These are phyloP conservation scores for Trypanosoma lewisi DNA, from an alignment of 208 protist species.

Conservation along the genomic window DNA sequence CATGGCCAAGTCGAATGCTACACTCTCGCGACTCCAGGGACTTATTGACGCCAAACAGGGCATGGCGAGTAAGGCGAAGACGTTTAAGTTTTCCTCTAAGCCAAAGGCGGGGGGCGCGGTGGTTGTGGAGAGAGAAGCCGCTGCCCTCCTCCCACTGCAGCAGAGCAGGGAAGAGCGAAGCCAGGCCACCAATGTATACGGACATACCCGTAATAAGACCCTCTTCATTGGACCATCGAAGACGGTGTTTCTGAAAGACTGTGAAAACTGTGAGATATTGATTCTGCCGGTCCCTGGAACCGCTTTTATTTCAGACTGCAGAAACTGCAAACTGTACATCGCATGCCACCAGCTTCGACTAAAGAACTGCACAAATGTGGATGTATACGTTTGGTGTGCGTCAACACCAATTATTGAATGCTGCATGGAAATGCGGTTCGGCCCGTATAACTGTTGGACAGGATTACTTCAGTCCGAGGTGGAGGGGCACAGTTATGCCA, in stretches of 20 bases:
- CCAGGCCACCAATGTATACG: constrained; percentile 30
- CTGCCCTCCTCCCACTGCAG: constrained; percentile 2
- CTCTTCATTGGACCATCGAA: constrained; percentile 48
- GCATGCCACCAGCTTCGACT: constrained; percentile 85
- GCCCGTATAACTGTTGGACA: constrained; percentile 73
- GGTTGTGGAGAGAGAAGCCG: background rate
- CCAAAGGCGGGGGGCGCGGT: constrained; percentile 21
- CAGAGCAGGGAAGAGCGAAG: background rate
- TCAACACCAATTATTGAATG: constrained; percentile 84
- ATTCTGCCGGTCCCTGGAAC: constrained; percentile 72
- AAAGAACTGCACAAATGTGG: constrained; percentile 60
- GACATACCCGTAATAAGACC: constrained; percentile 21
- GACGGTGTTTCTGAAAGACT: constrained; percentile 57
- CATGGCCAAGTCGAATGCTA: constrained; percentile 70
- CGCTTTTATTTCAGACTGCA: constrained; percentile 72
- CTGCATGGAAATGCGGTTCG: constrained; percentile 67
- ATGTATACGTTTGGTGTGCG: constrained; percentile 81
- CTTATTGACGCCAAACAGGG: constrained; percentile 34
- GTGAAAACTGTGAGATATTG: constrained; percentile 52
- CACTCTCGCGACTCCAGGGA: constrained; percentile 62
- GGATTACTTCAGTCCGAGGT: constrained; percentile 49
- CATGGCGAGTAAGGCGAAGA: constrained; percentile 13
- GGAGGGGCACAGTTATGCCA: constrained; percentile 28
- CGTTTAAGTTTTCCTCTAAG: constrained; percentile 66
- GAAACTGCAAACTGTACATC: constrained; percentile 66